phyloP scores from a whole-genome alignment of 1,284 basidiomycete genomes.

The Ustilago sp. region DNA sequence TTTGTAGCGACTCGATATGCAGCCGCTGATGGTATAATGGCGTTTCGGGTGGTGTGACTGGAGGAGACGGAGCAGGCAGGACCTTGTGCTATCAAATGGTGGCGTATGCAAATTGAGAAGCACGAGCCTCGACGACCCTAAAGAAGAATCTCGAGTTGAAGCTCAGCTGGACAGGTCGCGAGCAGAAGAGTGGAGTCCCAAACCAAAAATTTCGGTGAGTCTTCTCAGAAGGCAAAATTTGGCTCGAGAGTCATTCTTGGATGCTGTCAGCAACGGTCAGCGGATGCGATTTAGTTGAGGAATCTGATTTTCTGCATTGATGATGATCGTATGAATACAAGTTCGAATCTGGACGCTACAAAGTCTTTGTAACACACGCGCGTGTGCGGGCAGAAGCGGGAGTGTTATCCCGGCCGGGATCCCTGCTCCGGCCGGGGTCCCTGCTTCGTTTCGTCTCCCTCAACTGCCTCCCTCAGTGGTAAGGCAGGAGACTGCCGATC shows the following conservation, averaged over 20 bases:
- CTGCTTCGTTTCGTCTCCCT: too few relatives aligned
- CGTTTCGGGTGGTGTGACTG: background rate
- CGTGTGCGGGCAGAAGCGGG: too few relatives aligned
- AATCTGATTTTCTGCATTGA: too few relatives aligned
- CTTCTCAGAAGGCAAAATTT: conserved; percentile 22
- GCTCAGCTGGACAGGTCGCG: background rate
- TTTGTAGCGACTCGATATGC: background rate
- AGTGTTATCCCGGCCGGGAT: too few relatives aligned
- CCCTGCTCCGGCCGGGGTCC: too few relatives aligned
- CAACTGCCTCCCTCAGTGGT: too few relatives aligned
- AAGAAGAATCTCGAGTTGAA: background rate
- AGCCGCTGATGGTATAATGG: background rate
- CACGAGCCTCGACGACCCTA: background rate
- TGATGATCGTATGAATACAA: too few relatives aligned
- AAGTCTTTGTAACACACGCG: too few relatives aligned
- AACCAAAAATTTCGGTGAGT: conserved; percentile 23
- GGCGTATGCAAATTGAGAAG: background rate
- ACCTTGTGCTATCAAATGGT: background rate
- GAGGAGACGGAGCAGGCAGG: background rate
- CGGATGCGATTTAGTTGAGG: background rate
- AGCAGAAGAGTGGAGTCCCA: conserved; percentile 2
- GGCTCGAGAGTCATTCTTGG: conserved; percentile 16
- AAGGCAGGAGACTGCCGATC: too few relatives aligned
- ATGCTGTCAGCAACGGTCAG: conserved; percentile 39
- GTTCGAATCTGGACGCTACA: too few relatives aligned